phyloP scores from a whole-genome alignment of 2,329 filamentous ascomycete species.

The Nemania diffusa region DNA sequence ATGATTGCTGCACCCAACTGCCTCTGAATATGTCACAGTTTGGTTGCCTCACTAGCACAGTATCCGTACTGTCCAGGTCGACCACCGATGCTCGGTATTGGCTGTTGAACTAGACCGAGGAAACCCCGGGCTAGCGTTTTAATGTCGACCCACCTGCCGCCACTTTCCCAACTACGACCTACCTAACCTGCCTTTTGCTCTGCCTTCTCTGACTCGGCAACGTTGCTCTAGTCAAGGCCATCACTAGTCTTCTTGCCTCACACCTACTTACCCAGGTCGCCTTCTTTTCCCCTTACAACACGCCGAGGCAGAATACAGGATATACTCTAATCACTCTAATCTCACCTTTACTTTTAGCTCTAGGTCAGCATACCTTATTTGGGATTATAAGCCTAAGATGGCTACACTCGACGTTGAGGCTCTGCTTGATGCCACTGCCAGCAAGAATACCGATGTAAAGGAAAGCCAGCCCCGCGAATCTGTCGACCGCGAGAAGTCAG shows the following conservation, averaged over 20 bases:
- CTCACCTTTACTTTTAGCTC: neutral
- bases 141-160: slow-evolving; percentile 25
- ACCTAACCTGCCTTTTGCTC: slow-evolving; percentile 3
- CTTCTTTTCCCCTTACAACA: neutral
- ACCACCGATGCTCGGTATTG: neutral
- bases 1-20: too few species aligned
- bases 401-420: slow-evolving; percentile 81
- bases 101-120: slow-evolving; percentile 10
- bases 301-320: neutral
- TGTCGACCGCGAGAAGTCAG: slow-evolving; percentile 66
- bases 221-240: slow-evolving; percentile 8
- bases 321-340: neutral
- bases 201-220: slow-evolving; percentile 23
- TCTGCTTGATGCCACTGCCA: slow-evolving; percentile 85
- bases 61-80: neutral
- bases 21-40: neutral
- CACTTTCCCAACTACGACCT: slow-evolving; percentile 19
- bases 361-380: slow-evolving; percentile 15
- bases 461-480: slow-evolving; percentile 62
- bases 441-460: slow-evolving; percentile 63
- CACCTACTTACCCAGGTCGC: slow-evolving; percentile 1
- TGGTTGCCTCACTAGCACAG: neutral
- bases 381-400: slow-evolving; percentile 51
- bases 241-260: neutral
- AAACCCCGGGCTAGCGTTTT: slow-evolving; percentile 26